Percentiles rank a stretch among this genome's conserved stretches.
Evolutionary conservation across 371 early-diverging fungal genomes (phyloP).

Genomic region (Syncephalastrum monosporum): DNA sequence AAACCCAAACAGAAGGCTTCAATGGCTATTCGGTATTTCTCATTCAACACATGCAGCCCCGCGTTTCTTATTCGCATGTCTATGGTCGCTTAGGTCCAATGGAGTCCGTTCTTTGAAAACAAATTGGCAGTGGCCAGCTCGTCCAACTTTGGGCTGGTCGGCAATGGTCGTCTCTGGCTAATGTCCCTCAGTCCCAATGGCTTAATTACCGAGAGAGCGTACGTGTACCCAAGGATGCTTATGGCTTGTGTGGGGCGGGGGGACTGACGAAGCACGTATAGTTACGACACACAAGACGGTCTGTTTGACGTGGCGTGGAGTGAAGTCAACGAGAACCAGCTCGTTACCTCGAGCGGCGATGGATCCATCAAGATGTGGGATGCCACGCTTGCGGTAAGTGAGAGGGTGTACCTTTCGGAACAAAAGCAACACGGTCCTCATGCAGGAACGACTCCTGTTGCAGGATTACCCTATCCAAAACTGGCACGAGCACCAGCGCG

Average conservation of each 20-base stretch:
- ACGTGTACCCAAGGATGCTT: conserved; percentile 22
- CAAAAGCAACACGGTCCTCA: background rate
- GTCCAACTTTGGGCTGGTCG: conserved; percentile 94
- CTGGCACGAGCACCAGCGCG: conserved; percentile 93
- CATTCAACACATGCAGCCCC: background rate
- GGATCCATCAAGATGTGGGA: conserved; percentile 95
- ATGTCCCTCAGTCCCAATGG: conserved; percentile 60
- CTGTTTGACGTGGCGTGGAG: conserved; percentile 93
- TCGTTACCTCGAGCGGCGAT: conserved; percentile 89
- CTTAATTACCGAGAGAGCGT: conserved; percentile 67
- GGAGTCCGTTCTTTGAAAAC: conserved; percentile 91
- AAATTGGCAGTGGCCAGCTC: conserved; percentile 86
- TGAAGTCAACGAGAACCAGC: conserved; percentile 91
- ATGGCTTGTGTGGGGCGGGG: background rate
- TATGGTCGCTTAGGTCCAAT: conserved; percentile 65
- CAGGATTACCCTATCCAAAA: conserved; percentile 87
- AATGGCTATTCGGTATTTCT: conserved; percentile 65
- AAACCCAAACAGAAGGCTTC: conserved; percentile 62
- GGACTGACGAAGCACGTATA: conserved; percentile 17
- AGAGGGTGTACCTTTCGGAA: background rate
- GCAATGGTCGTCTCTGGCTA: conserved; percentile 87
- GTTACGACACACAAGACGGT: conserved; percentile 96
- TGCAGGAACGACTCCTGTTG: background rate
- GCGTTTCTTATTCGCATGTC: background rate
- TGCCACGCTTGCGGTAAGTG: conserved; percentile 68